A percentile compares a stretch with the other conserved stretches of the same genome.
These are phyloP conservation scores for Hysterium pulicare DNA, from an alignment of 2,329 filamentous ascomycete species.

Conservation along the genomic window DNA sequence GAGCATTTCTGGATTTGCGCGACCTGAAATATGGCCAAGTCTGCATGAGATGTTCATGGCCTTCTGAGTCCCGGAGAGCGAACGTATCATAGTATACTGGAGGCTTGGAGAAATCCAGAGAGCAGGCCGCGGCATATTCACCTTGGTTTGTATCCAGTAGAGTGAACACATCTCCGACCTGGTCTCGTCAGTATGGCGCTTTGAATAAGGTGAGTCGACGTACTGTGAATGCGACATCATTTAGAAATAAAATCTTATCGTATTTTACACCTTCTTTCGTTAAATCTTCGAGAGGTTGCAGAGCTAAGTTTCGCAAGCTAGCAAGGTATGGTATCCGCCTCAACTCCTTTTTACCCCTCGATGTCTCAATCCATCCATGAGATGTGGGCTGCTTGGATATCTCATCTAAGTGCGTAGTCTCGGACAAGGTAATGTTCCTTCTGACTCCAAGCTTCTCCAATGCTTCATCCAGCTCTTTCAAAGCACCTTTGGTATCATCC, in stretches of 20 bases:
- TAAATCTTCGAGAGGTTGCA: slow-evolving; percentile 57
- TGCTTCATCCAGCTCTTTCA: slow-evolving; percentile 55
- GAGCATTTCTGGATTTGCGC: slow-evolving; percentile 45
- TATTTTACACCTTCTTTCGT: slow-evolving; percentile 49
- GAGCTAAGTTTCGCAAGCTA: slow-evolving; percentile 59
- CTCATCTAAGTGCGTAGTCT: slow-evolving; percentile 47
- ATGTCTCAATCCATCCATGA: slow-evolving; percentile 62
- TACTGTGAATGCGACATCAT: slow-evolving; percentile 62
- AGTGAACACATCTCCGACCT: slow-evolving; percentile 55
- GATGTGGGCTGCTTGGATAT: slow-evolving; percentile 22
- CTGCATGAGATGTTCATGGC: slow-evolving; percentile 50
- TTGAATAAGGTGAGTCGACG: not conserved
- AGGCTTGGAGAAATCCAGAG: slow-evolving; percentile 56
- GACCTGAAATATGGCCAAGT: slow-evolving; percentile 60
- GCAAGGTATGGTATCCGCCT: slow-evolving; percentile 68
- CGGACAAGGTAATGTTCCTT: slow-evolving; percentile 56
- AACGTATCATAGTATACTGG: slow-evolving; percentile 62
- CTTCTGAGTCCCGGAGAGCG: slow-evolving; percentile 54
- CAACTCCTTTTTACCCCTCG: slow-evolving; percentile 50
- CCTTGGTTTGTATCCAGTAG: slow-evolving; percentile 58
- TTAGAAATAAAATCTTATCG: slow-evolving; percentile 60
- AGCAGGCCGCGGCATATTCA: slow-evolving; percentile 60
- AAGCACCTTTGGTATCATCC: slow-evolving; percentile 63
- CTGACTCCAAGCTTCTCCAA: slow-evolving; percentile 53
- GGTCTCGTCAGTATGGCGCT: not conserved